Evolutionary conservation across 2,329 filamentous ascomycete species (phyloP), one percentile per base, ranked within the genome.

Genomic region (Mycocentrospora acerina): DNA sequence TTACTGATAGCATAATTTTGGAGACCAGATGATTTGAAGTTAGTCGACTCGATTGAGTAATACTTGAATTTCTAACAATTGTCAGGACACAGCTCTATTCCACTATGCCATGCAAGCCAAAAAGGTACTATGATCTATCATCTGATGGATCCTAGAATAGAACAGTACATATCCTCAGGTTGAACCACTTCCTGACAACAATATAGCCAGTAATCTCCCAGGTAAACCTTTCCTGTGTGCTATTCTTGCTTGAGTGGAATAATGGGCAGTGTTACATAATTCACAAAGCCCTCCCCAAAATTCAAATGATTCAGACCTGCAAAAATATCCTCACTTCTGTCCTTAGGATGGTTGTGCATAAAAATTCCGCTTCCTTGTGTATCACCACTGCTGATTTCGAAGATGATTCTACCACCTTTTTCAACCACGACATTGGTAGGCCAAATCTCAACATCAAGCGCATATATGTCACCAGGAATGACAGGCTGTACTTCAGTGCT

Each of bases 401-500:
- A 72, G 2, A 81, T 70, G 12, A 83, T 50, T 51, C 67, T 73
- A 0, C 71, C 75, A 0, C 79, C 79, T 44, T 71, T 70, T 44
- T 72, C 73, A 1, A 74, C 65, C 1, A 82, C 65, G 0, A 83
- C 78, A 43, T 81, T 81, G 0, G 81, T 83, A 0, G 81, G 80
- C 82, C 81, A 85, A 0, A 85, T 59, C 57, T 85, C 81, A 0
- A 85, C 68, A 44, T 85, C 81, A 1, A 83, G 78, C 0, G 58
- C 62, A 50, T 85, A 85, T 0, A 81, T 67, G 37, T 80, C 75
- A 0, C 75, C 77, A 0, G 71, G 66, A 18, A 75, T 70, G 7
- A 85, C 79, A 1, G 74, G 70, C 40, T 54, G 59, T 11, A 64
- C 57, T 43, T 84, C 81, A 0, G 67, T 76, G 25, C 72, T 76